Base-by-base conservation (phyloP, 2,329 filamentous ascomycete genomes). In the Aspergillus texensis region DNA sequence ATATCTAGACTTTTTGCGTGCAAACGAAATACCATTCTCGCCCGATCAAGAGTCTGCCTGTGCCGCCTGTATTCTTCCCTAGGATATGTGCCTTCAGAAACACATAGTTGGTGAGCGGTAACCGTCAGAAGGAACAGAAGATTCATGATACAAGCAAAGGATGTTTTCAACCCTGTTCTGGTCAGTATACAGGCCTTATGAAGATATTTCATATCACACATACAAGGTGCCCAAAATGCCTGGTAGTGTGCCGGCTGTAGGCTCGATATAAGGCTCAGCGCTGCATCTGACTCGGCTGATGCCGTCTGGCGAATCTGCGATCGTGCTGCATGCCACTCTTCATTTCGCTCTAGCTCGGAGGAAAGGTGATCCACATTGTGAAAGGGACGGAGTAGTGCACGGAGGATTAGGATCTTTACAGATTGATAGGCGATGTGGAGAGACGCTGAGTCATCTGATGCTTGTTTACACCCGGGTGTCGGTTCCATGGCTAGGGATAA, bases 1-100 rank as follows among this genome's bases (percentile, higher is more conserved):
- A 53, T 59, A 59, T 59, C 57, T 6, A 59, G 28, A 30, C 57
- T 59, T 26, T 59, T 59, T 3, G 57, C 21, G 26, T 59, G 57
- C 9, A 59, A 30, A 10, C 57, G 30, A 12, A 59, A 52, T 2
- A 52, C 28, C 30, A 34, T 39, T 24, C 57, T n/a, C 9, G 45
- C 57, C 8, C 36, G 30, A 16, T 59, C 57, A 52, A 59, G 57
- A 3, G 24, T 16, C 30, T 28, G 45, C 21, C 57, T 36, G n/a
- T 34, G 45, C 28, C 12, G 28, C 16, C 6, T n/a, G n/a, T 52
- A 52, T 6, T 50, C 30, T 26, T 59, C 21, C 5, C 11, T 9
- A 19, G 21, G 1, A 5, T 10, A 10, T 8, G 16, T 19, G 4
- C n/a, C 28, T 2, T 30, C 57, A 24, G 28, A 9, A 5, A 4